Base-by-base conservation (phyloP, 164 flowering plant species). In the Tetrastigma voinierianum region DNA sequence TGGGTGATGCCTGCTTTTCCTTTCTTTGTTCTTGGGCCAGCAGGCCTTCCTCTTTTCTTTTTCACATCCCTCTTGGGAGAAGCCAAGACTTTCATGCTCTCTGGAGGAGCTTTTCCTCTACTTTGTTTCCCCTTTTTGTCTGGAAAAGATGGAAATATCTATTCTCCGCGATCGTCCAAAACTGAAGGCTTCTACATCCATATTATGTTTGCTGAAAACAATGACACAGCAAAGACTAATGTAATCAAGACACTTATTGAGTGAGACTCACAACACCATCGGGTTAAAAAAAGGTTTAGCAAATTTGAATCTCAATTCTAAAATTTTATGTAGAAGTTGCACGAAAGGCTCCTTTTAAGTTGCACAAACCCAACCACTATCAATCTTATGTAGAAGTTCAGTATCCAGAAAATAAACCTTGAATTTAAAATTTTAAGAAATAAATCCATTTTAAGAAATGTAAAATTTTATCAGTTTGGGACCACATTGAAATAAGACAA, bases 1-100 rank as follows among this genome's bases (percentile, higher is more conserved):
- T 70, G 85, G 32, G 61, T 80, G 61, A 63, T 54, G 48, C 57
- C 66, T 15, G 65, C 16, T 76, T 78, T 78, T 46, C 79, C 76
- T 74, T 74, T 82, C 43, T 70, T 77, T 5, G 60, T 65, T 55
- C 54, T 76, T 8, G 45, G 52, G 8, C 47, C 65, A 56, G 75
- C 61, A 49, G 89, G 82, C 52, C 82, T 67, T 61, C 87, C 89
- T 72, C 86, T 81, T 78, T 73, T 87, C 68, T 77, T 77, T 67
- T 62, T 80, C 15, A 57, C 62, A 13, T 45, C 78, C 47, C 56
- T 78, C n/a, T 69, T 61, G 2, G 78, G 68, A 17, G 74, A 57
- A 53, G 43, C 59, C 56, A 68, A 46, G 21, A 48, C 18, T 59
- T 24, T 70, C 43, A 69, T 43, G 16, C 48, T 64, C 54, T 66